phyloP scores from a whole-genome alignment of 176 grass and related monocot genomes.

The Rhynchospora breviuscula region DNA sequence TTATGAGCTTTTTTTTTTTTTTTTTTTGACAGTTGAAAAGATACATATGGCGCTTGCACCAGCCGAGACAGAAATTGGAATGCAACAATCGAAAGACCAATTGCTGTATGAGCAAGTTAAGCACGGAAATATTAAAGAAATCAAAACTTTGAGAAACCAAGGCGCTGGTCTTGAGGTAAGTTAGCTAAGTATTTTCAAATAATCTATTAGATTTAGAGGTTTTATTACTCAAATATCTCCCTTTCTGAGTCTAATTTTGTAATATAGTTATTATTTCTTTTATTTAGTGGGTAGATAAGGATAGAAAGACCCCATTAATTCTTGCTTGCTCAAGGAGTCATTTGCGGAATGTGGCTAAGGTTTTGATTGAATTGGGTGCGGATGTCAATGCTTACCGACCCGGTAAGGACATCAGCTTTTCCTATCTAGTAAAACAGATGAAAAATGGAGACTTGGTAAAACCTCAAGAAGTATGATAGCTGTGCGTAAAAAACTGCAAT shows the following conservation, averaged over 20 bases:
- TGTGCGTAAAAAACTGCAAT: background rate
- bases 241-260: background rate
- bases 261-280: background rate
- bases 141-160: constrained; percentile 44
- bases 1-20: too few relatives aligned
- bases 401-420: constrained; percentile 28
- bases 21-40: too few relatives aligned
- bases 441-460: background rate
- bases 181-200: background rate
- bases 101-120: constrained; percentile 88
- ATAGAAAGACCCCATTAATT: constrained; percentile 84
- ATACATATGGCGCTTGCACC: too few relatives aligned
- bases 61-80: constrained; percentile 42
- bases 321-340: constrained; percentile 64
- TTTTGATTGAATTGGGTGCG: constrained; percentile 63
- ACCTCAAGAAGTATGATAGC: background rate
- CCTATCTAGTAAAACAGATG: background rate
- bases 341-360: constrained; percentile 53
- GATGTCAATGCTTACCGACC: constrained; percentile 84
- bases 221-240: background rate
- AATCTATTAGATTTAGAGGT: background rate
- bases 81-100: constrained; percentile 82
- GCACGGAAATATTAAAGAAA: constrained; percentile 74
- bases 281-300: constrained; percentile 90
- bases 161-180: constrained; percentile 71